Percentiles rank a stretch among this genome's conserved stretches.
phyloP scores from a whole-genome alignment of 2,329 filamentous ascomycete genomes.

The Aspergillus carbonarius region DNA sequence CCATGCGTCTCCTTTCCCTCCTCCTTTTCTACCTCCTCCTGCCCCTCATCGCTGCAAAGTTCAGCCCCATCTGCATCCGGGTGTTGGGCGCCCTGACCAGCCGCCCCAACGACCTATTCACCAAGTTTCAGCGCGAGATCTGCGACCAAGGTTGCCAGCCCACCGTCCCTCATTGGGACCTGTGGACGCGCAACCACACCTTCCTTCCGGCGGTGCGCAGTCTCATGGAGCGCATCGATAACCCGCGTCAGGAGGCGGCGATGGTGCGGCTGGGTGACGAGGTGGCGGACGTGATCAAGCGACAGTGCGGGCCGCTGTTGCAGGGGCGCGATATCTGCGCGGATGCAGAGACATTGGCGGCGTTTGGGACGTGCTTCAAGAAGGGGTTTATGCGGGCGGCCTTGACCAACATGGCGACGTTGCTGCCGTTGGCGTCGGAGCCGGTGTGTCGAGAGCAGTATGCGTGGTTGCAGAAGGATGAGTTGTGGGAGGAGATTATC shows the following conservation, averaged over 20 bases:
- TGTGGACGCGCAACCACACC: constrained; percentile 38
- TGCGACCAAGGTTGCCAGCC: constrained; percentile 35
- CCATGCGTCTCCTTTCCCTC: constrained; percentile 22
- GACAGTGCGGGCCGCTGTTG: constrained; percentile 30
- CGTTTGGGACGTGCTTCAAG: constrained; percentile 37
- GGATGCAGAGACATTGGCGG: constrained; percentile 31
- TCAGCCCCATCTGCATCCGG: constrained; percentile 70
- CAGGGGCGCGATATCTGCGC: constrained; percentile 34
- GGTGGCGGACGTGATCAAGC: constrained; percentile 35
- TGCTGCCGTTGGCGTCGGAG: constrained; percentile 34
- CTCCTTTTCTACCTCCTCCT: constrained; percentile 20
- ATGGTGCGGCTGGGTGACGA: constrained; percentile 36
- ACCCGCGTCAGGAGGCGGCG: constrained; percentile 30
- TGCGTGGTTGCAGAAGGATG: constrained; percentile 29
- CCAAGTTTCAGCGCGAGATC: constrained; percentile 36
- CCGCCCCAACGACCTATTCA: constrained; percentile 31
- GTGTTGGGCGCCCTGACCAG: constrained; percentile 70
- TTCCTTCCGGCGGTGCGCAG: constrained; percentile 38
- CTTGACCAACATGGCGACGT: constrained; percentile 27
- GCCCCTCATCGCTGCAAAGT: constrained; percentile 20
- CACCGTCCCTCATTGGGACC: constrained; percentile 36
- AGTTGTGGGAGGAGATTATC: constrained; percentile 35
- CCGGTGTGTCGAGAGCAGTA: constrained; percentile 32
- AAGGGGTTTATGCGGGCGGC: constrained; percentile 33
- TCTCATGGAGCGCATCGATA: constrained; percentile 30